These are phyloP conservation scores for Tardiomyces digboiensis DNA, from an alignment of 1,139 yeast genomes.

Conservation along the genomic window DNA sequence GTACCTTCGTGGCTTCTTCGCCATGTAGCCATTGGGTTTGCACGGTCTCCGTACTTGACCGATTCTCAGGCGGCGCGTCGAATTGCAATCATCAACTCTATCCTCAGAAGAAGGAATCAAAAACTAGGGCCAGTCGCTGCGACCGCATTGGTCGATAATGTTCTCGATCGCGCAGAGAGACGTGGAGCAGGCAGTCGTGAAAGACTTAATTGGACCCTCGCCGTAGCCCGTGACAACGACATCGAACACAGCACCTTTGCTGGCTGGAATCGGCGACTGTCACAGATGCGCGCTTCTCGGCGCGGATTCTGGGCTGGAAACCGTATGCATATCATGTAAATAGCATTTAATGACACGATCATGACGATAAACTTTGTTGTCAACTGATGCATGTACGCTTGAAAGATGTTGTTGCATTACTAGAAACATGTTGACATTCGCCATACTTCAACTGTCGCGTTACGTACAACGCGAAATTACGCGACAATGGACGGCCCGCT, in stretches of 20 bases:
- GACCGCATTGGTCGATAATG: slow-evolving; percentile 11
- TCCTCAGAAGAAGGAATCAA: slow-evolving; percentile 3
- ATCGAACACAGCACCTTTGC: slow-evolving; percentile 8
- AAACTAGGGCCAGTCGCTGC: slow-evolving; percentile 9
- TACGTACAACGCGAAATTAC: no score
- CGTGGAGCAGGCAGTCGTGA: slow-evolving; percentile 12
- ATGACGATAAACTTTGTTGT: no score
- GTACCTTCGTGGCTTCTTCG: slow-evolving; percentile 9
- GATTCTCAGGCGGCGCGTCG: slow-evolving; percentile 13
- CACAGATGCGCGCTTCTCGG: slow-evolving; percentile 9
- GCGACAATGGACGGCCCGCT: no score
- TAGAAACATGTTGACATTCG: no score
- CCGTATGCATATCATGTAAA: background rate
- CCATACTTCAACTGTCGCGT: no score
- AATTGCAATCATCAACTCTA: slow-evolving; percentile 6
- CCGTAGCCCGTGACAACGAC: slow-evolving; percentile 10
- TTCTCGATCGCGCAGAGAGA: slow-evolving; percentile 9
- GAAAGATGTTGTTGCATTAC: no score
- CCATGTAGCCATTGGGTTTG: slow-evolving; percentile 9
- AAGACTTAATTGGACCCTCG: slow-evolving; percentile 16
- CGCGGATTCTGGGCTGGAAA: slow-evolving; percentile 14
- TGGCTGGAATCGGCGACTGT: slow-evolving; percentile 11
- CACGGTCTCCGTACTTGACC: slow-evolving; percentile 8
- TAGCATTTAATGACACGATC: no score
- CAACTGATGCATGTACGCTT: no score